Evolutionary conservation across 2,329 filamentous ascomycete species (phyloP).

Genomic region (Monosporascus sp.): DNA sequence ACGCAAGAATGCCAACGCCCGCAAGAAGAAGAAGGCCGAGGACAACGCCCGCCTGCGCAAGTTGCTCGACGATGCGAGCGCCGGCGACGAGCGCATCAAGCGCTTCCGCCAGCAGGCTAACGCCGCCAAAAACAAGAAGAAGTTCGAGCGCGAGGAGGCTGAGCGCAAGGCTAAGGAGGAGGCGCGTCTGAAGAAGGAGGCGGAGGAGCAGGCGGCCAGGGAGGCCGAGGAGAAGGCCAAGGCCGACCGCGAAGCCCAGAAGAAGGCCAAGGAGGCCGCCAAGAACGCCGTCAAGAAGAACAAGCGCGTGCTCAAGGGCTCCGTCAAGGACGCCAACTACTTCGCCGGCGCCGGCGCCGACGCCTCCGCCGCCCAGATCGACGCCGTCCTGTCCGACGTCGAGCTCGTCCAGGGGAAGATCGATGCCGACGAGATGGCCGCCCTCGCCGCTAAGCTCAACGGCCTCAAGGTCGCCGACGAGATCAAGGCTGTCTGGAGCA

Average conservation of each 20-base stretch:
- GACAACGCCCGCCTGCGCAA: slow-evolving; percentile 87
- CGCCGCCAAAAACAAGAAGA: slow-evolving; percentile 95
- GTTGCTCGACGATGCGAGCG: slow-evolving; percentile 80
- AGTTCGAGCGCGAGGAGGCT: slow-evolving; percentile 82
- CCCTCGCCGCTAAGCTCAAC: slow-evolving; percentile 73
- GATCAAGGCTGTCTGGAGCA: slow-evolving; percentile 79
- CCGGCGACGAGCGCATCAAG: slow-evolving; percentile 92
- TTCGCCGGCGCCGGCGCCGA: slow-evolving; percentile 64
- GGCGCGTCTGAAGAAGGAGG: slow-evolving; percentile 74
- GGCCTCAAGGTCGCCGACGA: slow-evolving; percentile 72
- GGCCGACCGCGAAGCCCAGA: slow-evolving; percentile 71
- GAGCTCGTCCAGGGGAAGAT: slow-evolving; percentile 85
- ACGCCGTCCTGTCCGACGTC: slow-evolving; percentile 76
- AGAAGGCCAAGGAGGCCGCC: slow-evolving; percentile 97
- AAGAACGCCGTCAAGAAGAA: slow-evolving; percentile 99
- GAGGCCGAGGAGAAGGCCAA: slow-evolving; percentile 87
- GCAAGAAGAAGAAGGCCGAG: slow-evolving; percentile 99
- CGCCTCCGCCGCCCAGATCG: slow-evolving; percentile 69
- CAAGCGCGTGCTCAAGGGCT: slow-evolving; percentile 91
- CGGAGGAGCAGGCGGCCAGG: slow-evolving; percentile 72
- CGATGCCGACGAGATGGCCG: slow-evolving; percentile 84
- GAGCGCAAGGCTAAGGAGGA: slow-evolving; percentile 85
- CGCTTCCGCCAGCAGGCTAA: slow-evolving; percentile 88
- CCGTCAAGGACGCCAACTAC: slow-evolving; percentile 98
- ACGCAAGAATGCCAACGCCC: slow-evolving; percentile 94